Evolutionary conservation across 108 stramenopile species (phyloP), one percentile per base, ranked within the genome.

Genomic region (Nitzschia sp.): DNA sequence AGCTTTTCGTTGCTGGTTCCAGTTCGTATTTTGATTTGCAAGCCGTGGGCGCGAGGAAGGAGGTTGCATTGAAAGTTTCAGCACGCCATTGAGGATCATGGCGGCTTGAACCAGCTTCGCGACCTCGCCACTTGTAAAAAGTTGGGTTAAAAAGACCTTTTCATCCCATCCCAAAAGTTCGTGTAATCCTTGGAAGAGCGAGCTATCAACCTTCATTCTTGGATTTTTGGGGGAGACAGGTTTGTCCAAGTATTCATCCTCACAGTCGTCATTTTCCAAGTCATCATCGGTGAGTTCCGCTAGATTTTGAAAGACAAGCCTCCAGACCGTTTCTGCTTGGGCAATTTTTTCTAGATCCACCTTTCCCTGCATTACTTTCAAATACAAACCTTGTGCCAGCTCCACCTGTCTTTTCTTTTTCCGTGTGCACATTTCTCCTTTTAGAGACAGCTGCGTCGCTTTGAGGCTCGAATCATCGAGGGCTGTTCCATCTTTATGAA

Each of bases 161-260:
- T 94, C 93, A 31, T 80, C 80, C 15, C 64, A 54, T 15, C 85
- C 76, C 86, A 94, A 85, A 75, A 70, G 71, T 55, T 79, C 87
- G 46, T 91, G 86, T 13, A 89, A 63, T 0, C 93, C 93, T 6
- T 78, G 74, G 69, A 94, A 88, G 9, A 94, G 65, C 0, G 93
- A 79, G 3, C 80, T 72, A 50, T 94, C 93, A 2, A 66, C 46
- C 63, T 26, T 8, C 33, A 53, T 45, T 29, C 22, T 23, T 31
- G 53, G 19, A 28, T 61, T 31, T 29, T 58, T 31, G 15, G 53
- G 32, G 38, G 66, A 36, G 29, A 38, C 16, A 27, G 68, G 45
- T 35, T n/a, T 53, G 34, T 56, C 75, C 2, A 35, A 30, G 50
- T 52, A 57, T 11, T 31, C 45, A 28, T 32, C 62, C 21, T 45